Evolutionary conservation across 2,329 filamentous ascomycete genomes (phyloP), one percentile per base, ranked within the genome.

Genomic region (Cladorrhinum sp.): DNA sequence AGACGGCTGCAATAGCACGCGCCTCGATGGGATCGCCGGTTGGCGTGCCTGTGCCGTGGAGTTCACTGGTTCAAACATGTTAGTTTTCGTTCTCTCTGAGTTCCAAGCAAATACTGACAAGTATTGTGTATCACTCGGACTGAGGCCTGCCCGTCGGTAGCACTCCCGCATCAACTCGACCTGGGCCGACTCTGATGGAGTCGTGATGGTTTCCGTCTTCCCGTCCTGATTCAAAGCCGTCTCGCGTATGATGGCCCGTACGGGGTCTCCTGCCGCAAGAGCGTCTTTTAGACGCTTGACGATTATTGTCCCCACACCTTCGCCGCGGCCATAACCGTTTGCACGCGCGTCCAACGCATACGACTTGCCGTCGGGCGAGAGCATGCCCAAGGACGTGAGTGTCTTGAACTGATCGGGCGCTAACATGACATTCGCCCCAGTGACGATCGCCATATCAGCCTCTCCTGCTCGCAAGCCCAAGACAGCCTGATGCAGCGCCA

Each of bases 211-310:
- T 0, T 75, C 75, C 1, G 68, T 69, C 0, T 54, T 68, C 3
- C 79, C 79, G 61, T 80, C 77, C 27, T 69, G 67, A 55, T 76
- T 76, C 13, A 68, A 49, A 2, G 60, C 69, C 0, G 69, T 72
- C 1, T 61, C 68, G 1, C 70, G 66, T 29, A 77, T 70, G 1
- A 75, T 65, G 12, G 68, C 68, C n/a, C 68, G 66, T 20, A 74
- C 70, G 0, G 69, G 69, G 65, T 81, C 77, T 5, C 74, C 73
- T 32, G 76, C 75, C 9, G 63, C 63, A 2, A 81, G 38, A 1
- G 79, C 79, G 29, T 74, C 71, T 4, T 68, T 62, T 0, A 81
- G 65, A 0, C 68, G 70, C 66, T 81, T 81, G 2, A 82, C 52
- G 0, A 79, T 62, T 6, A 78, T 60, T 7, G 74, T 74, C 18